Conservation (phyloP, 202 grass and related monocot species). For the Panicum virgatum region DNA sequence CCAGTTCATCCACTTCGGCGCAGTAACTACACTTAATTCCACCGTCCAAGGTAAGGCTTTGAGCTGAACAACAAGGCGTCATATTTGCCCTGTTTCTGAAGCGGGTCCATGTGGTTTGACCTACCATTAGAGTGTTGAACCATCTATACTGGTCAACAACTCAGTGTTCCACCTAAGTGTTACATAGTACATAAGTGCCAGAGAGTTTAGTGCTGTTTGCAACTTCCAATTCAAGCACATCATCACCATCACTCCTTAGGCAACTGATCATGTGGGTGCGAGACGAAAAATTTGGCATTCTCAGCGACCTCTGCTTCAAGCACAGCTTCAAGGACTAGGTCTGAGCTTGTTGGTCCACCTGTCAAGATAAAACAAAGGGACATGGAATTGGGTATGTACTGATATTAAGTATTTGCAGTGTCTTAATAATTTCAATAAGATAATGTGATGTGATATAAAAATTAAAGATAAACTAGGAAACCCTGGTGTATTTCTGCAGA, state of each 20-base stretch:
- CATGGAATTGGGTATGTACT: neutral
- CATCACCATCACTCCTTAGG: constrained; percentile 28
- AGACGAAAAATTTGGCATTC: constrained; percentile 64
- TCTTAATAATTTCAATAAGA: neutral
- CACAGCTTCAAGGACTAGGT: constrained; percentile 73
- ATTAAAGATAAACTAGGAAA: neutral
- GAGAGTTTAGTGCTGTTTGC: neutral
- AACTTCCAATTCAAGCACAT: neutral
- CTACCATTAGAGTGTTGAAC: neutral
- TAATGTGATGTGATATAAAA: neutral
- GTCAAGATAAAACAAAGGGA: constrained; percentile 1
- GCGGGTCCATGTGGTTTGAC: neutral
- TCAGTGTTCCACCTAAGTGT: neutral
- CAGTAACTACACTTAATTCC: neutral
- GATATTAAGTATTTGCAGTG: neutral
- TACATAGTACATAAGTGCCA: neutral
- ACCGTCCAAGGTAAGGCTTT: neutral
- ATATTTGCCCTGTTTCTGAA: neutral
- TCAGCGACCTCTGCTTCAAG: constrained; percentile 81
- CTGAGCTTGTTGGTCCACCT: constrained; percentile 72
- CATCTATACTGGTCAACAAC: constrained; percentile 1
- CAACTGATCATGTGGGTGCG: constrained; percentile 54
- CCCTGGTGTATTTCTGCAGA: neutral
- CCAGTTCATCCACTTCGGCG: neutral
- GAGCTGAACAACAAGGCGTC: neutral